Evolutionary conservation across 305 asterid species (phyloP).

Genomic region (Euphrasia arctica): DNA sequence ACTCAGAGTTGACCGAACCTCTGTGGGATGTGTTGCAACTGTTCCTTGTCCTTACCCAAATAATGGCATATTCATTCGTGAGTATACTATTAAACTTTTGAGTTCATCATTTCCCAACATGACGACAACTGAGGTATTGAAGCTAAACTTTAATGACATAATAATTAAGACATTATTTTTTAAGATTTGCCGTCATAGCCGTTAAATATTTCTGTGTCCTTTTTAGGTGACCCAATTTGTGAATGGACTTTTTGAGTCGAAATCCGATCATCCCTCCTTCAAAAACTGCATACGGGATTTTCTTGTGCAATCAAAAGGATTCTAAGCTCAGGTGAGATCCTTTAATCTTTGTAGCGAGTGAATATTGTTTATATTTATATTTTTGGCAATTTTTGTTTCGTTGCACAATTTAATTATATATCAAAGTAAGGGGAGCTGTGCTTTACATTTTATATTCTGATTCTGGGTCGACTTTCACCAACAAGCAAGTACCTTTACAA

Average conservation of each 20-base stretch:
- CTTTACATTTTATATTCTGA: neutral
- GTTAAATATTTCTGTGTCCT: slow-evolving; percentile 16
- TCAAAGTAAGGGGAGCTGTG: neutral
- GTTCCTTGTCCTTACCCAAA: slow-evolving; percentile 67
- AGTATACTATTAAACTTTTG: slow-evolving; percentile 76
- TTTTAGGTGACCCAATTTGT: slow-evolving; percentile 81
- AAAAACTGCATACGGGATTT: slow-evolving; percentile 80
- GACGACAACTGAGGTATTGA: slow-evolving; percentile 66
- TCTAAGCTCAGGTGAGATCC: slow-evolving; percentile 75
- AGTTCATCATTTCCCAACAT: slow-evolving; percentile 90
- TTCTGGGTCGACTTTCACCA: neutral
- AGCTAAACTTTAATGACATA: slow-evolving; percentile 15
- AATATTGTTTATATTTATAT: neutral
- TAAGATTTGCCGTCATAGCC: neutral
- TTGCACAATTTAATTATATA: neutral
- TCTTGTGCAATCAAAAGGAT: slow-evolving; percentile 84
- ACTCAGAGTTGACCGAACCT: slow-evolving; percentile 69
- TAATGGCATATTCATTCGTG: slow-evolving; percentile 66
- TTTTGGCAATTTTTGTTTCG: neutral
- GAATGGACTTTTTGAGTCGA: slow-evolving; percentile 69
- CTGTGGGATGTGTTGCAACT: slow-evolving; percentile 68
- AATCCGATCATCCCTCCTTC: slow-evolving; percentile 53
- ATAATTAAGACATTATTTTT: slow-evolving; percentile 10
- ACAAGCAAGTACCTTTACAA: neutral
- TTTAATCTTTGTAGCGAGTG: slow-evolving; percentile 1